Conservation (phyloP, 2,329 filamentous ascomycete species). For the Ophiognomonia clavigignenti-juglandacearum region DNA sequence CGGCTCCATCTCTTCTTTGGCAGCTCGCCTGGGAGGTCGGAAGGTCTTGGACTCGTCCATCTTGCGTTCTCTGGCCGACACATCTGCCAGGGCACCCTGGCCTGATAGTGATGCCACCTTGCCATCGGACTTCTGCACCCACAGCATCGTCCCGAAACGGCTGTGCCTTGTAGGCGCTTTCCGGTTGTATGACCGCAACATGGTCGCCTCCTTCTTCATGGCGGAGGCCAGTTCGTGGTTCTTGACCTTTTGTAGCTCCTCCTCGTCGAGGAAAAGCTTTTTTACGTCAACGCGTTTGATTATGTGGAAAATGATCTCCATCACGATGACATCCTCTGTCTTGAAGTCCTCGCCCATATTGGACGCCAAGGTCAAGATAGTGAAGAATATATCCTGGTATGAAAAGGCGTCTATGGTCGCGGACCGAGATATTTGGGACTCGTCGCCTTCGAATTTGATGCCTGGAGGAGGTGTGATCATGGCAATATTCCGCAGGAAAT, state of each 20-base stretch:
- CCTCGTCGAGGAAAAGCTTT: slow-evolving; percentile 80
- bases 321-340: slow-evolving; percentile 78
- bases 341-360: slow-evolving; percentile 93
- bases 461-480: slow-evolving; percentile 74
- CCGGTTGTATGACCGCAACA: slow-evolving; percentile 71
- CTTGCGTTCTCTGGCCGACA: slow-evolving; percentile 70
- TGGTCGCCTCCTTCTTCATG: slow-evolving; percentile 78
- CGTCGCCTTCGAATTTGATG: slow-evolving; percentile 77
- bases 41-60: slow-evolving; percentile 91
- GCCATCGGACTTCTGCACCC: slow-evolving; percentile 82
- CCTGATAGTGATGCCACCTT: slow-evolving; percentile 85
- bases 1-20: slow-evolving; percentile 57
- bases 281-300: slow-evolving; percentile 83
- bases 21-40: slow-evolving; percentile 67
- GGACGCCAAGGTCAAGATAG: slow-evolving; percentile 81
- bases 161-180: slow-evolving; percentile 84
- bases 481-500: slow-evolving; percentile 83
- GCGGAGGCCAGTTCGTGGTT: slow-evolving; percentile 69
- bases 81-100: slow-evolving; percentile 75
- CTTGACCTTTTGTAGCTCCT: slow-evolving; percentile 63
- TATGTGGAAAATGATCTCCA: slow-evolving; percentile 90
- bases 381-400: slow-evolving; percentile 82
- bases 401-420: slow-evolving; percentile 85
- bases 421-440: slow-evolving; percentile 82
- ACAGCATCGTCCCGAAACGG: slow-evolving; percentile 94